Evolutionary conservation across 2,329 filamentous ascomycete genomes (phyloP), one percentile per base, ranked within the genome.

Genomic region (Paraconiothyrium sp.): DNA sequence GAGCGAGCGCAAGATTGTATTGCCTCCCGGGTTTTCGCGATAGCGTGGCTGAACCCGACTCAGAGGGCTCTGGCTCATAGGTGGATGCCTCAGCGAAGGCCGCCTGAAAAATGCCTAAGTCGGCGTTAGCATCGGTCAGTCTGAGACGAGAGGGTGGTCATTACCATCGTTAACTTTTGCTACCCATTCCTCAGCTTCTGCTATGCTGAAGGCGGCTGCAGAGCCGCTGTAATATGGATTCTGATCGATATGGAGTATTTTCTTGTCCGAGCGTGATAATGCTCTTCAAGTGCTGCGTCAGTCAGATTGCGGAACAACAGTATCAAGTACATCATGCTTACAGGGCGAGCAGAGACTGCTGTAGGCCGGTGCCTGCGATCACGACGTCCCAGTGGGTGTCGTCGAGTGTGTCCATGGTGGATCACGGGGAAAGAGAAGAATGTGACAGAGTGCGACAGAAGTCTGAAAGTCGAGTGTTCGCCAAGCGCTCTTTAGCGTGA

Each of bases 231-330:
- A 98, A 79, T 92, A 97, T 64, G 89, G 85, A 81, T 97, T 94
- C 66, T 87, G 86, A 76, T 98, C 94, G 76, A 97, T 83, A 78
- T 98, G 94, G 62, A 98, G 86, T 68, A 97, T 88, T 72, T 92
- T 95, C 84, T 97, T 97, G 76, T 89, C 90, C 65, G 93, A 97
- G 75, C 94, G 90, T 69, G 94, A 98, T 72, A 98, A 86, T 73
- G 94, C 91, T 86, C 94, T 98, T 85, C 76, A 78, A 76, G 63
- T 68, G 80, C 86, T 90, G 81, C 79, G 89, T 93, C 87, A 92
- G 90, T 92, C 88, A 91, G 89, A 88, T 67, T 82, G 82, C 82
- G 79, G 70, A 51, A 67, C 69, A 69, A 52, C 35, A 66, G 52
- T 60, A 59, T 54, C 50, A 43, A 56, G 58, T 54, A 56, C 59